These are phyloP conservation scores for Cronartium quercuum DNA, from an alignment of 1,284 basidiomycete genomes.

Conservation along the genomic window DNA sequence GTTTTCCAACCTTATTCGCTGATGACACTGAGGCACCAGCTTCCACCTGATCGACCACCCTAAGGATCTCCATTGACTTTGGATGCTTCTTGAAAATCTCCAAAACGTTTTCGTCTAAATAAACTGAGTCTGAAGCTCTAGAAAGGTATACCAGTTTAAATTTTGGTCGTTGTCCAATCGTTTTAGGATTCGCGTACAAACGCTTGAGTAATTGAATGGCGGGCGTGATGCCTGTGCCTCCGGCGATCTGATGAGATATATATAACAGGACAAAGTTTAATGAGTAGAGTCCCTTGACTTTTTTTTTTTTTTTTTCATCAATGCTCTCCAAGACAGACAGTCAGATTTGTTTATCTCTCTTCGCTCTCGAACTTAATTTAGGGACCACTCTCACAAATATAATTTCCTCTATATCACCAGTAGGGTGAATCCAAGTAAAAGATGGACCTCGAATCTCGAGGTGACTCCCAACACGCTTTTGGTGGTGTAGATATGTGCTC, in stretches of 20 bases:
- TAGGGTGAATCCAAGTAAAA: slow-evolving; percentile 13
- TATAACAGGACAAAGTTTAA: not conserved
- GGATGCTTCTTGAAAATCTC: not conserved
- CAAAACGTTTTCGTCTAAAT: slow-evolving; percentile 11
- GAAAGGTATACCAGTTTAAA: slow-evolving; percentile 27
- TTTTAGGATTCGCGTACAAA: not conserved
- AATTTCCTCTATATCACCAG: slow-evolving; percentile 19
- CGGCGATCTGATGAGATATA: slow-evolving; percentile 15
- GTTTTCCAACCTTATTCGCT: slow-evolving; percentile 16
- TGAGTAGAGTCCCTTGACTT: not conserved
- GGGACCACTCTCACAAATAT: slow-evolving; percentile 16
- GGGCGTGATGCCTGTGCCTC: slow-evolving; percentile 34
- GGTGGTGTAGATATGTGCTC: not conserved
- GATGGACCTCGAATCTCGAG: slow-evolving; percentile 33
- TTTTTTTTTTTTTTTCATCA: not conserved
- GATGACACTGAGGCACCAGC: not conserved
- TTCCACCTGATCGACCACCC: not conserved
- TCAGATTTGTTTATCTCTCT: not conserved
- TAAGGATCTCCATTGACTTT: not conserved
- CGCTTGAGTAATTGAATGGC: slow-evolving; percentile 21
- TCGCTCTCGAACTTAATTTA: not conserved
- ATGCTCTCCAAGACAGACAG: not conserved
- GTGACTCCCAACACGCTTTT: not conserved
- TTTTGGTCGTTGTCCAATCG: slow-evolving; percentile 1
- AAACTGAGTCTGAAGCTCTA: slow-evolving; percentile 1